A percentile compares a stretch with the other conserved stretches of the same genome.
Evolutionary conservation across 805 yeast genomes (phyloP).

Genomic region (Lachancea meyersii): DNA sequence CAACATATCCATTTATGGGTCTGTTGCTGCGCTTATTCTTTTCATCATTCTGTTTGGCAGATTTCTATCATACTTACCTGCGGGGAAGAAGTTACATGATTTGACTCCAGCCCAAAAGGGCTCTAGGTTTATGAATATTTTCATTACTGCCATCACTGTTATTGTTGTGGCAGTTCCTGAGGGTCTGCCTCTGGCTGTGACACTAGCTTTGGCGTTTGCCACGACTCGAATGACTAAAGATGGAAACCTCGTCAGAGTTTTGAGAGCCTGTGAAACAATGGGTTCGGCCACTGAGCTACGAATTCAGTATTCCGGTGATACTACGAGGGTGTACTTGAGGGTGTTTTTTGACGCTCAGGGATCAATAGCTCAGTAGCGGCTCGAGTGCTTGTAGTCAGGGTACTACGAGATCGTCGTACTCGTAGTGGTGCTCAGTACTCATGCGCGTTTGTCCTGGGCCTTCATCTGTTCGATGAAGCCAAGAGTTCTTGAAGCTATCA

Average conservation of each 20-base stretch:
- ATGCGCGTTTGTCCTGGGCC: too few relatives aligned
- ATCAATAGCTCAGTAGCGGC: too few relatives aligned
- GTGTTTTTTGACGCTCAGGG: too few relatives aligned
- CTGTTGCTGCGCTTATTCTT: conserved; percentile 74
- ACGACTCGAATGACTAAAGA: conserved; percentile 97
- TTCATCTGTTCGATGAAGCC: too few relatives aligned
- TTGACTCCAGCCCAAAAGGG: conserved; percentile 69
- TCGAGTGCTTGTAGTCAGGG: too few relatives aligned
- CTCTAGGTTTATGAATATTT: conserved; percentile 70
- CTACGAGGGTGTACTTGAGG: too few relatives aligned
- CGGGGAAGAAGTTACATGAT: conserved; percentile 41
- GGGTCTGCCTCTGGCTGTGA: conserved; percentile 95
- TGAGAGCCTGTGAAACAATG: conserved; percentile 96
- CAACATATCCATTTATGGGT: conserved; percentile 92
- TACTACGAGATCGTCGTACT: too few relatives aligned
- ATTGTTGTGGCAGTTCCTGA: conserved; percentile 99
- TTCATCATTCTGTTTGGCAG: conserved; percentile 75
- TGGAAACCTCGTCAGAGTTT: conserved; percentile 89
- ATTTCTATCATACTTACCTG: conserved; percentile 57
- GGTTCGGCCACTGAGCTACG: conserved; percentile 98
- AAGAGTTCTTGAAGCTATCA: too few relatives aligned
- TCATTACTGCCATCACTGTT: conserved; percentile 86
- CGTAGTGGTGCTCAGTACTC: too few relatives aligned
- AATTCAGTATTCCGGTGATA: too few relatives aligned
- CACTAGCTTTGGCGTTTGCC: conserved; percentile 94